These are phyloP conservation scores for Populus davidiana DNA, from an alignment of 345 rosid genomes.

Conservation along the genomic window DNA sequence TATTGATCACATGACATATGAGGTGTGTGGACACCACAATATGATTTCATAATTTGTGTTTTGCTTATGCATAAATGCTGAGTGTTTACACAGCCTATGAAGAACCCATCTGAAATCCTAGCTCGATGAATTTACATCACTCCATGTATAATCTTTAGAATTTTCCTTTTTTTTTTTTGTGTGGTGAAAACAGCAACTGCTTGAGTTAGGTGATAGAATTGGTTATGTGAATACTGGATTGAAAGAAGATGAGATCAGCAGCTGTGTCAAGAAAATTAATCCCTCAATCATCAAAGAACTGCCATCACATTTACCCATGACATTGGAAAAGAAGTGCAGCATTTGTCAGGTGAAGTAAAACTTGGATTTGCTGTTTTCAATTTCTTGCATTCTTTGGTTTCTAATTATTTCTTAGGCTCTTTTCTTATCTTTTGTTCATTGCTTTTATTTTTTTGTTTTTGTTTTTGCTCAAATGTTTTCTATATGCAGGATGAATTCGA, in stretches of 20 bases:
- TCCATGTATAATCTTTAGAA: background rate
- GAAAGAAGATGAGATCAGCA: slow-evolving; percentile 66
- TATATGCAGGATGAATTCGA: slow-evolving; percentile 72
- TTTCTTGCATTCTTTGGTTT: background rate
- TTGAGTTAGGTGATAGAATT: slow-evolving; percentile 85
- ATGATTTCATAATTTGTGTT: background rate
- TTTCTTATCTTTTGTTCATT: background rate
- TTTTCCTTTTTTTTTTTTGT: background rate
- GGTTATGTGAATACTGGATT: slow-evolving; percentile 82
- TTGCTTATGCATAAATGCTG: background rate
- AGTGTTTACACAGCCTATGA: background rate
- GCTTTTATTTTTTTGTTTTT: background rate
- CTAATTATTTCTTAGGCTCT: background rate
- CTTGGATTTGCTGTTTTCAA: background rate
- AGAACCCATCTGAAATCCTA: background rate
- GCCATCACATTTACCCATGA: slow-evolving; percentile 22
- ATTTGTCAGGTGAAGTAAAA: slow-evolving; percentile 63
- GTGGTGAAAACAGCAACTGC: slow-evolving; percentile 54
- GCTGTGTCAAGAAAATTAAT: slow-evolving; percentile 62
- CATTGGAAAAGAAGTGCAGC: slow-evolving; percentile 67
- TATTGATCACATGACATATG: slow-evolving; percentile 58
- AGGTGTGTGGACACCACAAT: slow-evolving; percentile 30
- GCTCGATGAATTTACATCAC: background rate
- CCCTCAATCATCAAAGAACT: slow-evolving; percentile 35
- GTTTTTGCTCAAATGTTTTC: background rate